Conservation (phyloP, 495 filamentous ascomycete species). For the Penicillium subrubescens region DNA sequence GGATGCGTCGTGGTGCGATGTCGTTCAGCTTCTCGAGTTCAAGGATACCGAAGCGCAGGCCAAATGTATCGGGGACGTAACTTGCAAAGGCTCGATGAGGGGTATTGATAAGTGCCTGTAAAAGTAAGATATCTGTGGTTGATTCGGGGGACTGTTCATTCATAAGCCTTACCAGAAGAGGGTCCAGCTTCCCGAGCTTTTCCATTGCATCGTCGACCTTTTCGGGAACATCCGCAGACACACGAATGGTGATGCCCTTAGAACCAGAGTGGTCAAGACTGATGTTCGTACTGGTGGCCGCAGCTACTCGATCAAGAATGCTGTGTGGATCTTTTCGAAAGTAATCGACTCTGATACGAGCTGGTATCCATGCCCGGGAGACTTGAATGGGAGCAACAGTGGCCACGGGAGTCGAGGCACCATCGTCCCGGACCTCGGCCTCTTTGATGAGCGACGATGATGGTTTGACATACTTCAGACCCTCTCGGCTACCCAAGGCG, state of each 20-base stretch:
- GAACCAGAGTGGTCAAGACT: neutral
- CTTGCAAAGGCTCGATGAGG: neutral
- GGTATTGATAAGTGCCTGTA: neutral
- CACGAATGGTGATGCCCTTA: neutral
- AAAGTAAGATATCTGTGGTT: neutral
- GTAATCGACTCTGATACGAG: neutral
- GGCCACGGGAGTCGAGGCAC: neutral
- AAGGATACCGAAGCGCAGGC: neutral
- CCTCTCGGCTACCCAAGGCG: neutral
- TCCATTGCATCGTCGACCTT: neutral
- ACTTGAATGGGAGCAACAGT: neutral
- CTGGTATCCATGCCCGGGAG: neutral
- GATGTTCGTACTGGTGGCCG: neutral
- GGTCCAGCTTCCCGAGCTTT: neutral
- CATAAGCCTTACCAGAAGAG: neutral
- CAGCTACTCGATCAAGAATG: neutral
- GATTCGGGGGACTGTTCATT: neutral
- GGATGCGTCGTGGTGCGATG: neutral
- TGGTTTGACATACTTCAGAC: neutral
- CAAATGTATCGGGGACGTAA: neutral
- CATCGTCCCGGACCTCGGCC: neutral
- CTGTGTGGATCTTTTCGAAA: neutral
- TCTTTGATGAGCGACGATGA: neutral
- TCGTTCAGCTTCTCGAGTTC: neutral
- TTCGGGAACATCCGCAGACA: neutral